Evolutionary conservation across 176 grass and related monocot genomes (phyloP).

Genomic region (Juncus effusus): DNA sequence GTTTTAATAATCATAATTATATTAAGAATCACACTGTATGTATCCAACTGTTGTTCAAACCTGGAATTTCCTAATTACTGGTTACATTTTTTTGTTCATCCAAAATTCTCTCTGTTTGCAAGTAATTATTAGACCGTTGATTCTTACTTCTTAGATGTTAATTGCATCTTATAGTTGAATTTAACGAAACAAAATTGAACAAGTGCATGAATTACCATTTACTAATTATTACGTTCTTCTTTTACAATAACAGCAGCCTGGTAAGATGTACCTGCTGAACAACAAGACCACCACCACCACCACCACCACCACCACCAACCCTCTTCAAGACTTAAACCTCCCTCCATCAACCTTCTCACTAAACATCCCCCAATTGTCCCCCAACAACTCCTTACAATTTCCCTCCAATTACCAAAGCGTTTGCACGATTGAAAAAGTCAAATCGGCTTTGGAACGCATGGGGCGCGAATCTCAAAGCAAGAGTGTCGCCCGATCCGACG

Average conservation of each 20-base stretch:
- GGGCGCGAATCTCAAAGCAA: constrained; percentile 53
- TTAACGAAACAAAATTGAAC: too few species aligned
- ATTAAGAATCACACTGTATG: too few species aligned
- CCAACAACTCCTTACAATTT: not conserved
- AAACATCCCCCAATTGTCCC: not conserved
- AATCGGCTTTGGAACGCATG: constrained; percentile 21
- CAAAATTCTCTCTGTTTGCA: too few species aligned
- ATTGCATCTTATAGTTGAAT: too few species aligned
- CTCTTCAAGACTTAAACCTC: constrained; percentile 34
- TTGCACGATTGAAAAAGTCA: constrained; percentile 37
- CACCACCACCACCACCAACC: constrained; percentile 35
- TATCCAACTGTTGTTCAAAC: too few species aligned
- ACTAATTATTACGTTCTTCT: not conserved
- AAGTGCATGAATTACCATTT: not conserved
- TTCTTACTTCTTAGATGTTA: too few species aligned
- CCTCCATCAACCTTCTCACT: not conserved
- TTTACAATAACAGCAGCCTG: constrained; percentile 37
- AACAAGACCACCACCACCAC: constrained; percentile 15
- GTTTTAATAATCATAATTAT: too few species aligned
- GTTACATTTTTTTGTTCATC: too few species aligned
- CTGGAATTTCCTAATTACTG: too few species aligned
- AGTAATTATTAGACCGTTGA: too few species aligned
- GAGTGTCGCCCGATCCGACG: not conserved
- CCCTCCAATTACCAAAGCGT: constrained; percentile 68
- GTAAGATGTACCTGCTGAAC: constrained; percentile 44